phyloP scores from a whole-genome alignment of 805 yeast species.

The Priceomyces castillae region DNA sequence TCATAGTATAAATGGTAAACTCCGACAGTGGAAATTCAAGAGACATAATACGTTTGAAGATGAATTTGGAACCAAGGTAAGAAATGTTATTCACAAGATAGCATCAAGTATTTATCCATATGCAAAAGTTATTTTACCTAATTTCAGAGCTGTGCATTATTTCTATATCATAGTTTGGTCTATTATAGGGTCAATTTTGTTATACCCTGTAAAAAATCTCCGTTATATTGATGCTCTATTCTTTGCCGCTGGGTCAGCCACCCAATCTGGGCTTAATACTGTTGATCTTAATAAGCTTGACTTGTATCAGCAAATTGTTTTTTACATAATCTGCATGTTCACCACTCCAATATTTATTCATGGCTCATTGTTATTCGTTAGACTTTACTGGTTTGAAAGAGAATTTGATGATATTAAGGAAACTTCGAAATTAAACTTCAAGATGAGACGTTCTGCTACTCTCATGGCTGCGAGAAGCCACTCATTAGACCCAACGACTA shows the following conservation, averaged over 20 bases:
- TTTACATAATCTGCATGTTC: constrained; percentile 60
- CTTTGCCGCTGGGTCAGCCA: constrained; percentile 69
- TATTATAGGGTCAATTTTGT: constrained; percentile 66
- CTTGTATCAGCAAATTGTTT: constrained; percentile 75
- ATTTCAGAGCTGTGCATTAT: constrained; percentile 66
- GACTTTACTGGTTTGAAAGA: constrained; percentile 88
- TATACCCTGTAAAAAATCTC: constrained; percentile 70
- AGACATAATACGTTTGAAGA: constrained; percentile 1
- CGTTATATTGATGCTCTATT: constrained; percentile 78
- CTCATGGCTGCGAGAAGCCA: constrained; percentile 49
- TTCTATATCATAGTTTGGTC: constrained; percentile 60
- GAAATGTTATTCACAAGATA: constrained; percentile 35
- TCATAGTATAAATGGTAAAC: too few species aligned
- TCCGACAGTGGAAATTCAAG: not conserved
- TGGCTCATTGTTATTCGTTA: constrained; percentile 67
- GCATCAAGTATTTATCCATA: constrained; percentile 41
- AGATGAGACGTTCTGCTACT: constrained; percentile 79
- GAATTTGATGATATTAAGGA: constrained; percentile 79
- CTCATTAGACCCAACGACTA: constrained; percentile 20
- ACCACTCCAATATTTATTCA: constrained; percentile 91
- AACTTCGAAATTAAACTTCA: constrained; percentile 72
- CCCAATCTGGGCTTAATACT: constrained; percentile 92
- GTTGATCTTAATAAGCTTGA: constrained; percentile 60
- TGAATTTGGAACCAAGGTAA: constrained; percentile 18
- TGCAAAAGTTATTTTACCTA: constrained; percentile 44